Evolutionary conservation across 371 early-diverging fungal genomes (phyloP).

Genomic region (Apophysomyces elegans): DNA sequence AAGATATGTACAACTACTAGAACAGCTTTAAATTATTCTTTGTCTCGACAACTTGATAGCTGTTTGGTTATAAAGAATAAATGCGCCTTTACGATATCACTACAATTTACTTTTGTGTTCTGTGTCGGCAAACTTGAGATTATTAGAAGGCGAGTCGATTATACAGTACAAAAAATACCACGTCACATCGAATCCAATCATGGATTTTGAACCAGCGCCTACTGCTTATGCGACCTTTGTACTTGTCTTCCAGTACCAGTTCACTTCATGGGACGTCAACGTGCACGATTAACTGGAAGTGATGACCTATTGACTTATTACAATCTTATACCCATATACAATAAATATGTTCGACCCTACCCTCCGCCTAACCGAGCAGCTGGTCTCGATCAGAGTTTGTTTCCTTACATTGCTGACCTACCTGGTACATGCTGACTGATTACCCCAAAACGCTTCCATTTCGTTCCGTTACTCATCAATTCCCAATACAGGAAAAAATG

Average conservation of each 20-base stretch:
- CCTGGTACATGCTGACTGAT: slow-evolving; percentile 50
- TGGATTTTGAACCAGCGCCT: too few species aligned
- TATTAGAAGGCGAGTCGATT: too few species aligned
- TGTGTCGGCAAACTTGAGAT: too few species aligned
- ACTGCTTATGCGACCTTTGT: too few species aligned
- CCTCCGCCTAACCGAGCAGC: slow-evolving; percentile 45
- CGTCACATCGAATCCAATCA: too few species aligned
- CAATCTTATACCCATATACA: slow-evolving; percentile 60
- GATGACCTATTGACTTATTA: slow-evolving; percentile 61
- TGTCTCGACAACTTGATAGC: too few species aligned
- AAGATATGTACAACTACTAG: too few species aligned
- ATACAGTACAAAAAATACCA: too few species aligned
- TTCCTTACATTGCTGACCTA: slow-evolving; percentile 55
- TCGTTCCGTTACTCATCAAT: neutral
- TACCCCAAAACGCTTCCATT: neutral
- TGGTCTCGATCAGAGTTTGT: slow-evolving; percentile 49
- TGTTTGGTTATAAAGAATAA: too few species aligned
- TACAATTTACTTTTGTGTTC: too few species aligned
- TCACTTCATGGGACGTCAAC: slow-evolving; percentile 2
- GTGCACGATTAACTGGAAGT: slow-evolving; percentile 49
- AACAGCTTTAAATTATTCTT: too few species aligned
- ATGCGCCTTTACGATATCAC: too few species aligned
- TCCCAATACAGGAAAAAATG: slow-evolving; percentile 33
- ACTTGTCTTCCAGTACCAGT: neutral
- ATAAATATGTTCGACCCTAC: slow-evolving; percentile 59